Evolutionary conservation across 495 filamentous ascomycete species (phyloP).

Genomic region (Tuber brumale): DNA sequence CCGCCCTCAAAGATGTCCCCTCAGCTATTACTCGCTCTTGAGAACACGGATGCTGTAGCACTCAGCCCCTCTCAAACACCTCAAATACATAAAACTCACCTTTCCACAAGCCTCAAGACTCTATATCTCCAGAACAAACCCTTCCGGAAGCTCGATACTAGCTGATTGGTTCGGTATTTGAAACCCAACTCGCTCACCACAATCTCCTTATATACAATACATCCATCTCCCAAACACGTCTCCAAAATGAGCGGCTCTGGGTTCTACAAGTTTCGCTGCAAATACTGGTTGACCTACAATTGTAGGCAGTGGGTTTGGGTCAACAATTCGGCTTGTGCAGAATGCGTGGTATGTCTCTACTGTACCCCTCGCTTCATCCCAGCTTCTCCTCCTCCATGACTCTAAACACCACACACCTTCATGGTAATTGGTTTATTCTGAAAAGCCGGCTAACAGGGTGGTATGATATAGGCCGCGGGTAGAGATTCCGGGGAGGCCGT

Average conservation of each 20-base stretch:
- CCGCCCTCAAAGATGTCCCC: slow-evolving; percentile 17
- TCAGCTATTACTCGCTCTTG: slow-evolving; percentile 4
- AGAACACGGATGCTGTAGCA: slow-evolving; percentile 5
- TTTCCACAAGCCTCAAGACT: not conserved
- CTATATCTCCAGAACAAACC: not conserved
- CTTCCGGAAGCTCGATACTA: not conserved
- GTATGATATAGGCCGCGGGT: slow-evolving; percentile 22
- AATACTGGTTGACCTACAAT: slow-evolving; percentile 54
- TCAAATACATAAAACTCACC: not conserved
- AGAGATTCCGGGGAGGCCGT: slow-evolving; percentile 17
- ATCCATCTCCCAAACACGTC: not conserved
- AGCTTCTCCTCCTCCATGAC: not conserved
- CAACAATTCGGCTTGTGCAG: slow-evolving; percentile 53
- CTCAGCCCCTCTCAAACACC: not conserved
- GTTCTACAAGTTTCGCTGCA: slow-evolving; percentile 58
- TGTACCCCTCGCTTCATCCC: not conserved
- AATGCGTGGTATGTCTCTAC: slow-evolving; percentile 50
- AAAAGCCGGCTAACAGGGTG: not conserved
- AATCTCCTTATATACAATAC: not conserved
- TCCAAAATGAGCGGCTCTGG: slow-evolving; percentile 53
- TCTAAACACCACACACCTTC: not conserved
- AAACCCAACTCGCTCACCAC: not conserved
- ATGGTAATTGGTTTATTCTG: slow-evolving; percentile 6
- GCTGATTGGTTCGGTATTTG: not conserved
- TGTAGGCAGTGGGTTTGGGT: slow-evolving; percentile 59